Base-by-base conservation (phyloP, 352 stramenopile genomes). In the Pythium vanterpoolii region DNA sequence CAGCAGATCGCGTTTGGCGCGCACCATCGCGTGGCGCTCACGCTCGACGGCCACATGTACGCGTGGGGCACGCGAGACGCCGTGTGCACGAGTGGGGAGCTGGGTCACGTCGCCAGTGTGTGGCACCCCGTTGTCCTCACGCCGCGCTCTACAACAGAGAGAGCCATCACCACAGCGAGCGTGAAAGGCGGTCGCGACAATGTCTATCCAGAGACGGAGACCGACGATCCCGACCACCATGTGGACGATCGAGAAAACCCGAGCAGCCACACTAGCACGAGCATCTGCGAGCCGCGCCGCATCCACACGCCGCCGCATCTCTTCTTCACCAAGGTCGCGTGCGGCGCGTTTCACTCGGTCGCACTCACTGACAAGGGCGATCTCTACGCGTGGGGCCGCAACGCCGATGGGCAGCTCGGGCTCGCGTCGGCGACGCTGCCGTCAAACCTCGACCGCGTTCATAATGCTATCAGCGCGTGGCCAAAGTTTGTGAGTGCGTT, bases 301-400 rank as follows among this genome's bases (percentile, higher is more conserved):
- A 74, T 90, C 1, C 56, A 75, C 33, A 55, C 61, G 13, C 66
- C 78, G 3, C 73, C 71, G 2, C 67, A 87, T 6, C 65, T 87
- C 1, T 74, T 82, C 24, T 84, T 90, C 57, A 63, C 57, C 19
- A 73, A 78, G 26, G 56, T 96, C 18, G 73, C 80, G 18, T 97
- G 87, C 40, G 90, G 88, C 18, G 59, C 65, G 26, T 55, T 72
- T 26, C 90, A 97, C 54, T 83, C 74, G 5, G 79, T 76, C 45
- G 86, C 86, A 2, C 28, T 96, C 48, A 95, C 86, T 1, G 59
- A 84, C n/a, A 74, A 66, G 24, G 87, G 89, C 18, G 89, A 96
- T 44, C 31, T 96, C 23, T 97, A 96, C 68, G 90, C 89, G 4
- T 97, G 89, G 89, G 90, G 90, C 2, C 66, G 86, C 16, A 95